Evolutionary conservation across 257 asterid species (phyloP), one percentile per base, ranked within the genome.

Genomic region (Solanum corneliomulleri): DNA sequence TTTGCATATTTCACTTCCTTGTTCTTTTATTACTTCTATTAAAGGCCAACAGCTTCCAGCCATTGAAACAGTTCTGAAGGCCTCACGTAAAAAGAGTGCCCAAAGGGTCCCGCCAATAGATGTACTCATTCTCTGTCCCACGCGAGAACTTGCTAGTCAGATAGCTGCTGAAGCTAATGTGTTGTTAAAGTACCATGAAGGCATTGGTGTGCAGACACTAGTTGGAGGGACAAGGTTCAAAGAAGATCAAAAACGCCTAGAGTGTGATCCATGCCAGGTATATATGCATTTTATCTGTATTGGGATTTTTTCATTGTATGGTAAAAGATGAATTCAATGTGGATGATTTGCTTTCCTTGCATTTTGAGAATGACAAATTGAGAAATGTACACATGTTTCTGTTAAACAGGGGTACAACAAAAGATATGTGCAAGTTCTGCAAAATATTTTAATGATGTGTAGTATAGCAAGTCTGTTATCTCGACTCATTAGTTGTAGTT

Each of bases 61-160:
- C 92, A 93, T 97, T 95, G 99, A 97, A 96, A 96, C 99, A 96
- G 99, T 93, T 91, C 88, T 97, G 90, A 97, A 92, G 90, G 94
- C 94, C 29, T 89, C 94, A 88, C 87, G 60, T 87, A 85, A 82
- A 37, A 82, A 69, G 58, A 89, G 41, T 80, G 84, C 41, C 86
- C 92, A 88, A 86, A 91, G 95, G 89, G 88, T 89, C 88, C 93
- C 94, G 2, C 96, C 98, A 11, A 89, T 94, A 86, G 84, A 89
- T 84, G 98, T 94, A 81, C 97, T 96, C 45, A 92, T 97, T 75
- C 88, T 97, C 42, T 97, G 98, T 93, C 99, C 99, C 31, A 93
- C 98, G 3, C 92, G 99, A 90, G 99, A 97, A 91, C 98, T 97
- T 87, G 99, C 99, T 8, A 95, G 99, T 90, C 99, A 95, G 93